Evolutionary conservation across 179 eudicot genomes (phyloP).

Genomic region (Heliamphora pulchella): DNA sequence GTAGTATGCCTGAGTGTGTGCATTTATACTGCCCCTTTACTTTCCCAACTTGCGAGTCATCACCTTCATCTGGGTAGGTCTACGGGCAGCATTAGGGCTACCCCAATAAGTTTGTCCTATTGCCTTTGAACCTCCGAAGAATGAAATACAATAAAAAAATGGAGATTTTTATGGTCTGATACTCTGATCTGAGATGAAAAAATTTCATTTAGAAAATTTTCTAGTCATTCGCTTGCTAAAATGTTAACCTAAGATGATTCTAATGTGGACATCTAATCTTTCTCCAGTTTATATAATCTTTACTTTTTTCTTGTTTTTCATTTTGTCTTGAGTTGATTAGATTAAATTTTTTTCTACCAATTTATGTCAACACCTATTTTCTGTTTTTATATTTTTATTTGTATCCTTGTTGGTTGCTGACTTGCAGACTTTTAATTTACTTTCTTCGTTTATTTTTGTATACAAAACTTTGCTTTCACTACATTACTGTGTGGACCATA

Average conservation of each 20-base stretch:
- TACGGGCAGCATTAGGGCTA: slow-evolving; percentile 8
- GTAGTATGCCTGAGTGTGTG: neutral
- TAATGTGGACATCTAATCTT: neutral
- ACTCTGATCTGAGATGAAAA: too few relatives aligned
- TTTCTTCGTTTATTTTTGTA: neutral
- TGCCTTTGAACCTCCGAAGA: neutral
- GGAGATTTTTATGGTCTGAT: neutral
- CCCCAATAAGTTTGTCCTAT: neutral
- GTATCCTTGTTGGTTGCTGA: neutral
- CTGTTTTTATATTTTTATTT: neutral
- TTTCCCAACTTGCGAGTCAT: neutral
- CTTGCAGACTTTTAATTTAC: neutral
- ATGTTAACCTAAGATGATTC: neutral
- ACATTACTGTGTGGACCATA: neutral
- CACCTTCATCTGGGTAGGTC: neutral
- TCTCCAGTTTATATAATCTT: neutral
- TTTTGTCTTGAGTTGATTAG: neutral
- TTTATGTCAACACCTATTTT: neutral
- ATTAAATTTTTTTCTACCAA: too few relatives aligned
- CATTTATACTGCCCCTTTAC: neutral
- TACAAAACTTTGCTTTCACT: neutral
- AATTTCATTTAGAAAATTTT: neutral
- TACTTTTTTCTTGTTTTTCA: neutral
- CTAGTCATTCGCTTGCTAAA: neutral
- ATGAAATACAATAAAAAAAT: neutral